Conservation (phyloP, 768 basidiomycete genomes). For the Suillus paluster region DNA sequence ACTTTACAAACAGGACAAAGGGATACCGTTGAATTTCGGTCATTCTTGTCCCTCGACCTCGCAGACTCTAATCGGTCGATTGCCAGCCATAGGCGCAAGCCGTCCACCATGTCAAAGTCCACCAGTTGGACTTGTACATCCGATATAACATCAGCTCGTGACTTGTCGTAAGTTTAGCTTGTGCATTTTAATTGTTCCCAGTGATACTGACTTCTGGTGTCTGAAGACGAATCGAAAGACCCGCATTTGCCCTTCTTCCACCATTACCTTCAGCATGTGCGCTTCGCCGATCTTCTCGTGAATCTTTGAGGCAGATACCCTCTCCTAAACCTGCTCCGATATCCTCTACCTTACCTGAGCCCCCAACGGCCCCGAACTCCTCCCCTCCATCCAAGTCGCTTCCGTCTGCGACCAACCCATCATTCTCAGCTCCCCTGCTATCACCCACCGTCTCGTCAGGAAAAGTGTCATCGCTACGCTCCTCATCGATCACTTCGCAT, state of each 20-base stretch:
- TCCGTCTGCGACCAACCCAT: slow-evolving; percentile 21
- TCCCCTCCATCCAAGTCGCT: background rate
- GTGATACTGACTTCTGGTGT: slow-evolving; percentile 9
- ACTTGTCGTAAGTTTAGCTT: slow-evolving; percentile 17
- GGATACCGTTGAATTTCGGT: slow-evolving; percentile 48
- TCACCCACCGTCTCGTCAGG: slow-evolving; percentile 19
- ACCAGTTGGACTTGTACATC: slow-evolving; percentile 33
- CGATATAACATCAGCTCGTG: slow-evolving; percentile 16
- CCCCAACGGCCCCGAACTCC: slow-evolving; percentile 9
- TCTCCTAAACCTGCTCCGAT: slow-evolving; percentile 61
- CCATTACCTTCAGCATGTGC: slow-evolving; percentile 12
- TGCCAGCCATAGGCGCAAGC: slow-evolving; percentile 42
- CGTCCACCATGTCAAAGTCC: slow-evolving; percentile 33
- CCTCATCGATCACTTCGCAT: slow-evolving; percentile 49
- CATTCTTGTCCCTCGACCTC: slow-evolving; percentile 72
- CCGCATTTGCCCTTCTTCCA: slow-evolving; percentile 13
- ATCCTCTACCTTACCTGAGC: slow-evolving; percentile 52
- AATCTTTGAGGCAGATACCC: slow-evolving; percentile 54
- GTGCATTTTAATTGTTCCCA: no score
- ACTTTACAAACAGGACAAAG: slow-evolving; percentile 47
- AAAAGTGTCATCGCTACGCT: slow-evolving; percentile 22
- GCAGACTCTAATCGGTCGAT: slow-evolving; percentile 54
- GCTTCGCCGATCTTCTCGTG: slow-evolving; percentile 41
- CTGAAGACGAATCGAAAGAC: slow-evolving; percentile 32
- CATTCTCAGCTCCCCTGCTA: slow-evolving; percentile 21